Conservation (phyloP, 805 yeast genomes). For the Cyberlindnera euphorbiae region DNA sequence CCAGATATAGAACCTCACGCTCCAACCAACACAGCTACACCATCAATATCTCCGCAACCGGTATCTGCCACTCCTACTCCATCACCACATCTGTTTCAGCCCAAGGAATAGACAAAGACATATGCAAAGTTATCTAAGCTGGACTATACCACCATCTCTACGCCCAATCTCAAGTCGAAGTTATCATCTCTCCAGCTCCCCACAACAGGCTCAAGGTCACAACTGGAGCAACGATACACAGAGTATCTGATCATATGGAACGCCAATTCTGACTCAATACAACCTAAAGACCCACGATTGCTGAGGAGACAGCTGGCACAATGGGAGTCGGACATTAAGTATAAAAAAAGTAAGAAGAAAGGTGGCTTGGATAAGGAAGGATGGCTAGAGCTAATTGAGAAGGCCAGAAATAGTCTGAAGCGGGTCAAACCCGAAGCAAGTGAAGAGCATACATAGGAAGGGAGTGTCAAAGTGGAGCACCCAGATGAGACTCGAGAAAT, state of each 20-base stretch:
- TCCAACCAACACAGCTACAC: no score
- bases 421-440: not conserved
- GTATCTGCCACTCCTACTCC: constrained; percentile 10
- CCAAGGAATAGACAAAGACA: constrained; percentile 25
- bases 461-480: not conserved
- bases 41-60: no score
- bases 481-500: not conserved
- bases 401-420: constrained; percentile 4
- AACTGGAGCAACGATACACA: constrained; percentile 65
- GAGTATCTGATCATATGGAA: constrained; percentile 78
- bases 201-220: constrained; percentile 55
- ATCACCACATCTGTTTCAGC: constrained; percentile 25
- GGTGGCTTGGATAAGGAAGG: constrained; percentile 15
- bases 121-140: constrained; percentile 52
- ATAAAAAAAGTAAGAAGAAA: constrained; percentile 8
- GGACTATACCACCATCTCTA: constrained; percentile 56
- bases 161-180: constrained; percentile 57
- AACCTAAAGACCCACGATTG: constrained; percentile 54
- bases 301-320: constrained; percentile 51
- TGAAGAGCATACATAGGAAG: not conserved
- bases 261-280: constrained; percentile 69
- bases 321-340: constrained; percentile 52
- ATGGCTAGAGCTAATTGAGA: constrained; percentile 20
- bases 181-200: constrained; percentile 52
- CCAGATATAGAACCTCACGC: constrained; percentile 1